Percentiles rank a stretch among this genome's conserved stretches.
These are phyloP conservation scores for Microdochium bolleyi DNA, from an alignment of 2,329 filamentous ascomycete species.

Conservation along the genomic window DNA sequence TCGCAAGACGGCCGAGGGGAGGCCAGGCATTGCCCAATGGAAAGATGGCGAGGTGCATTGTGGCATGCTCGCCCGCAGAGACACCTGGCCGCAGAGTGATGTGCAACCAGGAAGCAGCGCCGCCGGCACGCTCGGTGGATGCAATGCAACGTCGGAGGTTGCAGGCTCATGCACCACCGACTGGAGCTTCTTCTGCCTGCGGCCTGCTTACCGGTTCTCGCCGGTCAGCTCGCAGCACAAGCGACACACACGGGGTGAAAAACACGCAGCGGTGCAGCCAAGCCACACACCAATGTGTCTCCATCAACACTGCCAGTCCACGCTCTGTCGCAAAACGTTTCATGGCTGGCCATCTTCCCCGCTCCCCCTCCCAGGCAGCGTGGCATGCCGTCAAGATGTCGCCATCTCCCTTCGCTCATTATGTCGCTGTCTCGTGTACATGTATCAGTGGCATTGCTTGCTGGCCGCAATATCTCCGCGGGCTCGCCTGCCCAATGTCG, in stretches of 20 bases:
- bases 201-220: no score
- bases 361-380: background rate
- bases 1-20: background rate
- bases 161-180: background rate
- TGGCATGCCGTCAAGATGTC: background rate
- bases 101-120: background rate
- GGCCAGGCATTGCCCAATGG: no score
- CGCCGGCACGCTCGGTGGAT: background rate
- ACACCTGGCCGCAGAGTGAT: background rate
- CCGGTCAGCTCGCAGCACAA: no score
- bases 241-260: no score
- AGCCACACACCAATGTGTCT: no score
- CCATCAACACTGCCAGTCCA: no score
- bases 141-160: background rate
- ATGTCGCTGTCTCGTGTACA: background rate
- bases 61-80: background rate
- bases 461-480: background rate
- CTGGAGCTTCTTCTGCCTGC: background rate
- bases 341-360: no score
- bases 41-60: no score
- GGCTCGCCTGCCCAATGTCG: background rate
- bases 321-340: no score
- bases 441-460: background rate
- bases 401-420: background rate
- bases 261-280: no score